Conservation (phyloP, 2,329 filamentous ascomycete species). For the Knoxdaviesia proteae region DNA sequence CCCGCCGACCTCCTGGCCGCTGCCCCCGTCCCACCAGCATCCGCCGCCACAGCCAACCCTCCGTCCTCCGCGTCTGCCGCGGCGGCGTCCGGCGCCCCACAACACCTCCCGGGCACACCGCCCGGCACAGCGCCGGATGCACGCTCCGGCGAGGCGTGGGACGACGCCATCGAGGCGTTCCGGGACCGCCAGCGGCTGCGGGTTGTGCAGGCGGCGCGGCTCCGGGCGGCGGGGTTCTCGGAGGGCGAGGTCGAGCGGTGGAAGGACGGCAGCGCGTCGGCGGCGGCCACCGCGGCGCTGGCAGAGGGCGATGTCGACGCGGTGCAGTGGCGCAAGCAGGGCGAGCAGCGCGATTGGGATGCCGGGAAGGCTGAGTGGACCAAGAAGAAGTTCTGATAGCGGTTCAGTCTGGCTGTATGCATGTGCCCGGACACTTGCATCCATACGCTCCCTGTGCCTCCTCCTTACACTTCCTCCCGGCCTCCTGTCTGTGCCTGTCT, state of each 20-base stretch:
- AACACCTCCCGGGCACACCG: too few relatives aligned
- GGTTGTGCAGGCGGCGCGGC: conserved; percentile 50
- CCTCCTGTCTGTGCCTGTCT: too few relatives aligned
- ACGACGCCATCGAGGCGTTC: conserved; percentile 55
- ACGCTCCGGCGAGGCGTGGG: conserved; percentile 45
- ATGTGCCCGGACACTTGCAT: too few relatives aligned
- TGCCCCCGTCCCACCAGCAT: too few relatives aligned
- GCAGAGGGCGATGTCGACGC: conserved; percentile 32
- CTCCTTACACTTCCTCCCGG: too few relatives aligned
- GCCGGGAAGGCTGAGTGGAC: conserved; percentile 22
- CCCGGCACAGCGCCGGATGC: neutral
- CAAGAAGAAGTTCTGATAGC: neutral
- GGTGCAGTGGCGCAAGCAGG: conserved; percentile 51
- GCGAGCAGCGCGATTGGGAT: conserved; percentile 44
- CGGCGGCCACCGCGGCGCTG: conserved; percentile 19
- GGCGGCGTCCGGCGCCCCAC: neutral
- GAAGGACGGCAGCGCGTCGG: conserved; percentile 27
- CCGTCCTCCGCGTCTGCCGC: neutral
- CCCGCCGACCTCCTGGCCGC: conserved; percentile 17
- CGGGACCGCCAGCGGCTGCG: conserved; percentile 57
- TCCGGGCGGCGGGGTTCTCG: conserved; percentile 60
- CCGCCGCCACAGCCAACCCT: too few relatives aligned
- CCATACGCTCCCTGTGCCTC: too few relatives aligned
- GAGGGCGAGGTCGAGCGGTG: conserved; percentile 55
- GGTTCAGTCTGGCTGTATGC: too few relatives aligned